Evolutionary conservation across 2,329 filamentous ascomycete species (phyloP).

Genomic region (Fusarium sp.): DNA sequence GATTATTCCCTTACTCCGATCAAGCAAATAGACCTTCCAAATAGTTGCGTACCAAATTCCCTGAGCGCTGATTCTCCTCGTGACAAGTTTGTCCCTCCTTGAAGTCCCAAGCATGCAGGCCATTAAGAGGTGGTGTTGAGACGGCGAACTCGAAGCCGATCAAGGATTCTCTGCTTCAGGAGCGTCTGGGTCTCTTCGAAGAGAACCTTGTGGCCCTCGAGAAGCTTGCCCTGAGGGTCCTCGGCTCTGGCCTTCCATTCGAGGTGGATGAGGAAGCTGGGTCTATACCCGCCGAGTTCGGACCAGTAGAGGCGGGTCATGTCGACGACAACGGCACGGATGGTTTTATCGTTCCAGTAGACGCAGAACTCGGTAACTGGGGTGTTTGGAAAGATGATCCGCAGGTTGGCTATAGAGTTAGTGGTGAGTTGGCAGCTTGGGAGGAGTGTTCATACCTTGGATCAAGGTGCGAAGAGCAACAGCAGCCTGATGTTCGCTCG

Average conservation of each 20-base stretch:
- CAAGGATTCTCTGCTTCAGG: neutral
- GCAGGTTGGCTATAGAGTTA: neutral
- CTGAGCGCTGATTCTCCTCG: neutral
- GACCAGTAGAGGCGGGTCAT: neutral
- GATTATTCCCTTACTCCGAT: neutral
- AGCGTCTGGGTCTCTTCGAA: neutral
- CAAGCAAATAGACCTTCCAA: neutral
- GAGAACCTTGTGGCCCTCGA: neutral
- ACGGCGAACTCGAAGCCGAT: neutral
- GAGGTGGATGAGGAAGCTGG: neutral
- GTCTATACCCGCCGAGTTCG: neutral
- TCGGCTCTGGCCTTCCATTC: neutral
- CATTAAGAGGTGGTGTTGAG: neutral
- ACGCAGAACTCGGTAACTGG: neutral
- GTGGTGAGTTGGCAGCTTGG: too few relatives aligned
- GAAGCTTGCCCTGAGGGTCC: neutral
- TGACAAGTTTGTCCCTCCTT: neutral
- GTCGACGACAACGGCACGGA: neutral
- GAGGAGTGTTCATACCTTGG: neutral
- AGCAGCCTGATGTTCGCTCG: neutral
- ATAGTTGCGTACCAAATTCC: neutral
- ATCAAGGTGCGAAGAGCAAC: neutral
- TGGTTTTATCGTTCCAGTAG: neutral
- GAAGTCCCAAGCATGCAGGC: neutral
- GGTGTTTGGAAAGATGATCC: neutral